Base-by-base conservation (phyloP, 768 basidiomycete genomes). In the Hygrophoropsis aurantiaca region DNA sequence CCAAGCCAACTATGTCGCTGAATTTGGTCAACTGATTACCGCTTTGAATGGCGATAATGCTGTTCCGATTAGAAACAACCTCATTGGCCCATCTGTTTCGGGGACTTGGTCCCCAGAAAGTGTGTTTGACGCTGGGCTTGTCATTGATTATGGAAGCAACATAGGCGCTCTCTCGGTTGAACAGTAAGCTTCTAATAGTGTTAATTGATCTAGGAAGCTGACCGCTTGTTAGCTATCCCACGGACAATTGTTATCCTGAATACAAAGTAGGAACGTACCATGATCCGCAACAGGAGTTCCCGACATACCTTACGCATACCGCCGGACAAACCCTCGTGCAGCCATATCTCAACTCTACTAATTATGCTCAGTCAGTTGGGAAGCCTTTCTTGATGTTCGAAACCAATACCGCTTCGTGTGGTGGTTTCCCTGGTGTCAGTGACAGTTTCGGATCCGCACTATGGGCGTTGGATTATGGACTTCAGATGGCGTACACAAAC, bases 341-440 rank as follows among this genome's bases (percentile, higher is more conserved):
- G 9, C 63, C 63, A 8, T 79, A 77, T 59, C 37, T 70, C 5
- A 66, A 64, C 30, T 64, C 67, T 2, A 61, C 72, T 0, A 41
- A 39, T 11, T 55, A 60, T 37, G 71, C 73, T 8, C 60, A 67
- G 41, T 55, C 63, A 7, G 42, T 32, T 4, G 56, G 56, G 11
- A 69, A 70, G 56, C 73, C 74, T 25, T 64, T 79, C 48, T 54
- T 77, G 41, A 78, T 81, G 75, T 68, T 79, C 52, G 79, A 81
- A 60, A 79, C 75, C 30, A 78, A 77, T 53, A 72, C 74, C 7
- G 78, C 77, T 1, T 73, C 71, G 39, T 81, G 79, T 58, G 77
- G 76, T 47, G 79, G 79, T n/a, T 78, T 79, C 56, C 60, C 72
- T 13, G 79, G 79, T 4, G 53, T 81, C 45, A 73, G 70, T 32